A percentile compares a stretch with the other conserved stretches of the same genome.
phyloP scores from a whole-genome alignment of 2,329 filamentous ascomycete species.

The Trichophyton equinum region DNA sequence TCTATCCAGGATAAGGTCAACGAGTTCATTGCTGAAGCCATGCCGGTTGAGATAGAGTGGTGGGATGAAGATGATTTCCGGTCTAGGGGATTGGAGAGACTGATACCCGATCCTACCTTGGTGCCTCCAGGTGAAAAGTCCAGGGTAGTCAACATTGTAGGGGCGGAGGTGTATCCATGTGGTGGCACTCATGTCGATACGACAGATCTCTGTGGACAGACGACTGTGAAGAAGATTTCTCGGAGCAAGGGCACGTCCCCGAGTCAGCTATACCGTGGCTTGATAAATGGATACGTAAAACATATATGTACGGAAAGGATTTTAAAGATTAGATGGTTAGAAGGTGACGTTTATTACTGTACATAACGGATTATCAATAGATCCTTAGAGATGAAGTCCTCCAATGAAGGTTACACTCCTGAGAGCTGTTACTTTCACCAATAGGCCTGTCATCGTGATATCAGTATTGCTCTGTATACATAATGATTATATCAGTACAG shows the following conservation, averaged over 20 bases:
- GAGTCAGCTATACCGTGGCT: conserved; percentile 1
- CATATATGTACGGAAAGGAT: neutral
- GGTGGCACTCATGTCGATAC: conserved; percentile 60
- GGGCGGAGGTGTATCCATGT: conserved; percentile 58
- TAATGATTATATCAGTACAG: no score
- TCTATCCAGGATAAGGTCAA: conserved; percentile 51
- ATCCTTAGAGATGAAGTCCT: neutral
- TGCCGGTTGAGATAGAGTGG: conserved; percentile 53
- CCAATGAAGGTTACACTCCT: neutral
- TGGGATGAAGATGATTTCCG: conserved; percentile 54
- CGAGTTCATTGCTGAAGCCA: conserved; percentile 42
- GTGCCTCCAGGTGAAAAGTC: conserved; percentile 44
- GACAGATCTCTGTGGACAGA: conserved; percentile 36
- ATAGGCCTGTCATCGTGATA: no score
- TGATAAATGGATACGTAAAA: neutral
- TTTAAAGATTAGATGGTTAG: neutral
- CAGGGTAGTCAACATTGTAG: conserved; percentile 56
- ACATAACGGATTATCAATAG: neutral
- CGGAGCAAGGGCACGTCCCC: neutral
- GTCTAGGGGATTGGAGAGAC: conserved; percentile 41
- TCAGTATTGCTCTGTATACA: no score
- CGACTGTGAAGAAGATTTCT: conserved; percentile 4
- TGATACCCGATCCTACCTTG: conserved; percentile 40
- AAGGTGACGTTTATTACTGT: neutral
- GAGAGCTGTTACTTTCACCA: no score